Base-by-base conservation (phyloP, 2,329 filamentous ascomycete genomes). In the Xylaria sp. region DNA sequence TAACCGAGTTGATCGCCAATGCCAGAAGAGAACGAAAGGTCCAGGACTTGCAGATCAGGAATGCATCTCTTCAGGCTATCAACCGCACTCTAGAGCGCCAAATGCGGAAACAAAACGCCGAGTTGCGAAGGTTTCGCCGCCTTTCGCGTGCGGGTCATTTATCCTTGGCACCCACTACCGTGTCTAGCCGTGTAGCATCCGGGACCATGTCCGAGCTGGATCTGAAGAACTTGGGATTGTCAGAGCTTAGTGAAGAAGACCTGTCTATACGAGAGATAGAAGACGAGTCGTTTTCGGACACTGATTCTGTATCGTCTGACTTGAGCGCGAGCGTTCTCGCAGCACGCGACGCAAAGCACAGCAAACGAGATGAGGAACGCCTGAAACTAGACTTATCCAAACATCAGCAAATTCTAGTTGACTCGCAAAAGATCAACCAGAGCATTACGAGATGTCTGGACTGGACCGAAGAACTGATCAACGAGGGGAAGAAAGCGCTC, bases 401-500 rank as follows among this genome's bases (percentile, higher is more conserved):
- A 73, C 95, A 99, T 75, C 92, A 93, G 68, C 90, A 97, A 72
- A 82, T 98, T 1, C 85, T 99, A 8, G 82, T 93, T 40, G 94
- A 97, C 74, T 95, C 91, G 69, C 93, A 97, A 73, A 96, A 93
- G 79, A 93, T 98, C 82, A 98, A 97, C 74, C 92, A 96, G 75
- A 96, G 92, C 75, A 84, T 99, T 47, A 96, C 92, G 76, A 86
- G 92, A 50, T 99, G 95, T 75, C 83, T 97, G 35, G 88, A 89
- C 68, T 94, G 92, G 86, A 96, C 94, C 0, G 94, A 99, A 73
- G 89, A 91, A 66, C 84, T 99, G 46, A 97, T 99, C 75, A 89
- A 87, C 51, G 93, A 97, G 70, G 95, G 91, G 5, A 91, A 89
- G 72, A 94, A 92, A 73, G 95, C 95, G 0, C 83, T 99, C 2